Evolutionary conservation across 2,329 filamentous ascomycete species (phyloP).

Genomic region (Diplocarpon rosae): DNA sequence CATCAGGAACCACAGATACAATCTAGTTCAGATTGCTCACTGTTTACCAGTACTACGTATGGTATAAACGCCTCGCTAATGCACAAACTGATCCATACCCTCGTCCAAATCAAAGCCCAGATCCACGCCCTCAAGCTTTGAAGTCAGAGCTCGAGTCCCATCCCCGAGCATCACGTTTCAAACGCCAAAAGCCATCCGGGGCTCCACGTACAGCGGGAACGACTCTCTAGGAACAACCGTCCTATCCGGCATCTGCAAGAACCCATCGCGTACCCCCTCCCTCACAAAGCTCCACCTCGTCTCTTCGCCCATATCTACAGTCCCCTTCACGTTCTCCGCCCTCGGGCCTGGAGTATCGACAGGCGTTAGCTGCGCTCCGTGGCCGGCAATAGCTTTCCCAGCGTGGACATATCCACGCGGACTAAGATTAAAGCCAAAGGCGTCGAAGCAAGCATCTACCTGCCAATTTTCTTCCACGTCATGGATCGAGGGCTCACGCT

Average conservation of each 20-base stretch:
- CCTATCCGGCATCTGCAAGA: slow-evolving; percentile 6
- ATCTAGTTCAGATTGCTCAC: too few relatives aligned
- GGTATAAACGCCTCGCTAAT: background rate
- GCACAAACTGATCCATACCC: background rate
- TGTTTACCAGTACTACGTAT: background rate
- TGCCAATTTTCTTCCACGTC: slow-evolving; percentile 13
- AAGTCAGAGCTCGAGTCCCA: too few relatives aligned
- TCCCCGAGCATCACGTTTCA: background rate
- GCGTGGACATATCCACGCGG: background rate
- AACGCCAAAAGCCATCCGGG: slow-evolving; percentile 3
- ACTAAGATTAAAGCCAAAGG: background rate
- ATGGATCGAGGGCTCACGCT: slow-evolving; percentile 3
- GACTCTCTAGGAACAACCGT: slow-evolving; percentile 1
- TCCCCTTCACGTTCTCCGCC: slow-evolving; percentile 10
- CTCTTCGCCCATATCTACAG: slow-evolving; percentile 2
- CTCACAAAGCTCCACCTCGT: background rate
- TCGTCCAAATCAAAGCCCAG: background rate
- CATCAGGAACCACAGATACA: too few relatives aligned
- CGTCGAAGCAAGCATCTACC: slow-evolving; percentile 4
- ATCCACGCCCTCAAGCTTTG: background rate
- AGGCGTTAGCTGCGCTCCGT: slow-evolving; percentile 13
- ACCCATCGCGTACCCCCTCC: background rate
- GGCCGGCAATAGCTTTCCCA: slow-evolving; percentile 9
- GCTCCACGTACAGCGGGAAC: slow-evolving; percentile 10
- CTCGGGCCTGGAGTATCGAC: slow-evolving; percentile 11